A percentile compares a stretch with the other conserved stretches of the same genome.
phyloP scores from a whole-genome alignment of 495 filamentous ascomycete species.

The Penicillium coprophilum region DNA sequence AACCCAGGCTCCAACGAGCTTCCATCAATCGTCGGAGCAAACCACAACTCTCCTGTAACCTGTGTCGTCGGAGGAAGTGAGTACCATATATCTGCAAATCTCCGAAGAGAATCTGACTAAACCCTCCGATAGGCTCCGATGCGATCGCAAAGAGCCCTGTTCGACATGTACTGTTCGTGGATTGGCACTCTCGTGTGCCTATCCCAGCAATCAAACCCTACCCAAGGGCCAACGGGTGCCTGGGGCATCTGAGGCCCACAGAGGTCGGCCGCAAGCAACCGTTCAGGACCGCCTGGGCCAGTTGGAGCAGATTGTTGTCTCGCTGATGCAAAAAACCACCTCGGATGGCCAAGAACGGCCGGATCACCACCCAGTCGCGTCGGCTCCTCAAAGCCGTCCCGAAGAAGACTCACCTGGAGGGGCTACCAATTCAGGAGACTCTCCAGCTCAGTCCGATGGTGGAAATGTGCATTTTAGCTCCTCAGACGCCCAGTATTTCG shows the following conservation, averaged over 20 bases:
- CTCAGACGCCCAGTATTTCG: background rate
- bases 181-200: background rate
- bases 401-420: background rate
- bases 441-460: background rate
- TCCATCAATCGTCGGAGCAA: conserved; percentile 1
- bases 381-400: background rate
- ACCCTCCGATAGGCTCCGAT: background rate
- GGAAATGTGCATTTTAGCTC: background rate
- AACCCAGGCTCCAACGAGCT: background rate
- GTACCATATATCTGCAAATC: background rate
- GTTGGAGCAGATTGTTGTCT: background rate
- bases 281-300: background rate
- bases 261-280: background rate
- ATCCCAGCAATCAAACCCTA: background rate
- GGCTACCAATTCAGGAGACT: background rate
- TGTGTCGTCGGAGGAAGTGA: background rate
- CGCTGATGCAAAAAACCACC: background rate
- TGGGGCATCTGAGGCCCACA: background rate
- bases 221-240: background rate
- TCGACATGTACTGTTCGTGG: conserved; percentile 1
- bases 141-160: background rate
- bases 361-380: background rate
- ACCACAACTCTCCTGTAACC: background rate
- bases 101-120: background rate
- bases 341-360: background rate